phyloP scores from a whole-genome alignment of 257 asterid genomes.

The Solanum arcanum region DNA sequence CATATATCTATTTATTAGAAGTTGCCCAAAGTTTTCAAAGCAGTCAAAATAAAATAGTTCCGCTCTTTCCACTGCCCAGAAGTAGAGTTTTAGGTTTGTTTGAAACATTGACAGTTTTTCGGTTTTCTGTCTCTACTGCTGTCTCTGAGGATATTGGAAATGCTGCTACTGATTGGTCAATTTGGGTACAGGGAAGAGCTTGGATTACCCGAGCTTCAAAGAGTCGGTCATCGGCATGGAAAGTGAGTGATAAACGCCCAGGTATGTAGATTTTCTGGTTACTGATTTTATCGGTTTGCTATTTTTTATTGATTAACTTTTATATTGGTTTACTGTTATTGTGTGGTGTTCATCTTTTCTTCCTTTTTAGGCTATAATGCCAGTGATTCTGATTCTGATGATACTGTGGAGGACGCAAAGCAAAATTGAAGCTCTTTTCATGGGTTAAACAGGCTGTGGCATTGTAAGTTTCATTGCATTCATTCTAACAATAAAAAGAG shows the following conservation, averaged over 20 bases:
- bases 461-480: slow-evolving; percentile 21
- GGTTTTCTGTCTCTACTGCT: not conserved
- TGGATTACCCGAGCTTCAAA: slow-evolving; percentile 77
- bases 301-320: not conserved
- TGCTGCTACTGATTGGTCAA: not conserved
- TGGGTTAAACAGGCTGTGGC: slow-evolving; percentile 1
- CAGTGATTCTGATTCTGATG: slow-evolving; percentile 91
- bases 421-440: slow-evolving; percentile 17
- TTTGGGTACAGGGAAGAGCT: slow-evolving; percentile 52
- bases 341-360: not conserved
- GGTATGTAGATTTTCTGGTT: slow-evolving; percentile 25
- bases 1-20: not conserved
- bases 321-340: not conserved
- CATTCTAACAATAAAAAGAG: not conserved
- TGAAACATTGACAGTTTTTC: not conserved
- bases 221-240: slow-evolving; percentile 65
- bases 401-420: slow-evolving; percentile 23
- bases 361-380: slow-evolving; percentile 59
- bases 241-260: slow-evolving; percentile 84
- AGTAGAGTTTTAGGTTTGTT: not conserved
- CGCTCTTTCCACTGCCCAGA: not conserved
- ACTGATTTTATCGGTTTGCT: not conserved
- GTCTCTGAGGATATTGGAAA: not conserved
- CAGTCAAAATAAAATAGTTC: not conserved
- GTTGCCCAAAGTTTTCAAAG: not conserved